Conservation (phyloP, 2,329 filamentous ascomycete species). For the Xylaria sp. region DNA sequence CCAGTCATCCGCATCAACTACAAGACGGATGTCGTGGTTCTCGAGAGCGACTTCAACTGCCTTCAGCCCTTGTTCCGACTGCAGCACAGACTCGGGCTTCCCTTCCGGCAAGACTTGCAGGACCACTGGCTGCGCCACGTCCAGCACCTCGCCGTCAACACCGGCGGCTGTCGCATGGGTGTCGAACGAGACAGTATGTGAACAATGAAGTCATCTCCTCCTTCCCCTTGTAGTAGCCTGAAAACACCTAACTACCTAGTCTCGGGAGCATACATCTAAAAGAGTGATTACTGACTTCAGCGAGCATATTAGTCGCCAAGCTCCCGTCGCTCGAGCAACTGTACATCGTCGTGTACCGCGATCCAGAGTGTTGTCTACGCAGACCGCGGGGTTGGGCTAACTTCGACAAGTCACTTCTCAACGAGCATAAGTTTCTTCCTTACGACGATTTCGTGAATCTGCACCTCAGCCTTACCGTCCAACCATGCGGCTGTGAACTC, state of each 20-base stretch:
- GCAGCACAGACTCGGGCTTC: background rate
- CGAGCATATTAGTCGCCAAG: background rate
- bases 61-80: background rate
- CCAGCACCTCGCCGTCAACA: background rate
- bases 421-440: background rate
- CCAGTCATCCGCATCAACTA: constrained; percentile 4
- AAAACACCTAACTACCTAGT: too few species aligned
- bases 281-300: too few species aligned
- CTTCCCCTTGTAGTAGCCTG: too few species aligned
- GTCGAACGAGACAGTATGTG: background rate
- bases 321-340: background rate
- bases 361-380: background rate
- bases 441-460: background rate
- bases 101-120: background rate
- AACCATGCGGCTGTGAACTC: background rate
- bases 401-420: background rate
- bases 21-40: background rate
- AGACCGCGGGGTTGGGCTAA: background rate
- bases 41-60: background rate
- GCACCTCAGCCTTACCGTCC: background rate
- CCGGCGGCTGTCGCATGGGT: too few species aligned
- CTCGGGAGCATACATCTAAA: too few species aligned
- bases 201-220: too few species aligned
- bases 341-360: background rate
- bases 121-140: background rate